phyloP scores from a whole-genome alignment of 2,329 filamentous ascomycete genomes.

The Neocucurbitaria cava region DNA sequence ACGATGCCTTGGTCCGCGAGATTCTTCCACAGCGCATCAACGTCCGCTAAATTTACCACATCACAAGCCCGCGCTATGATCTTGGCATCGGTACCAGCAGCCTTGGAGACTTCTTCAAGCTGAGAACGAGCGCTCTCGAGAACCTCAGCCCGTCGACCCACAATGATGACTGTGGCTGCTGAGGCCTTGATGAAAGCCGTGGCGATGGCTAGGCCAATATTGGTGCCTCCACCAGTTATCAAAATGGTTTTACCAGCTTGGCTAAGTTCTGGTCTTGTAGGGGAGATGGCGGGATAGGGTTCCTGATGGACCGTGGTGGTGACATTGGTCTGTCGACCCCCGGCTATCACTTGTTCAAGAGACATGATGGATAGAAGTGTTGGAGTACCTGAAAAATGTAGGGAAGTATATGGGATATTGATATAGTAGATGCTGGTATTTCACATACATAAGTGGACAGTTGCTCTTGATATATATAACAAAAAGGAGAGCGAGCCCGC shows the following conservation, averaged over 20 bases:
- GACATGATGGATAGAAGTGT: conserved; percentile 1
- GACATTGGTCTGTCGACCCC: conserved; percentile 6
- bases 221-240: conserved; percentile 52
- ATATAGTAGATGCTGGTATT: neutral
- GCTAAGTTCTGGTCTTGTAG: conserved; percentile 31
- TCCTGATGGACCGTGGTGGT: conserved; percentile 19
- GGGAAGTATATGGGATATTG: too few relatives aligned
- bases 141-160: conserved; percentile 46
- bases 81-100: neutral
- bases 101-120: neutral
- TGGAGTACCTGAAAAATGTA: too few relatives aligned
- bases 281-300: conserved; percentile 39
- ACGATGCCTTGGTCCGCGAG: conserved; percentile 1
- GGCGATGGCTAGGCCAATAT: conserved; percentile 55
- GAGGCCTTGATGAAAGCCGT: conserved; percentile 53
- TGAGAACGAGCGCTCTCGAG: conserved; percentile 1
- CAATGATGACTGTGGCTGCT: conserved; percentile 51
- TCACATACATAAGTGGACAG: neutral
- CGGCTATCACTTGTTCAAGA: neutral
- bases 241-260: conserved; percentile 25
- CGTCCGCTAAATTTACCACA: conserved; percentile 1
- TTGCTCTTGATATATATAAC: neutral
- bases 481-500: neutral
- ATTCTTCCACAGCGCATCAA: conserved; percentile 8
- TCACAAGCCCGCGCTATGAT: conserved; percentile 8